Evolutionary conservation across 2,329 filamentous ascomycete species (phyloP).

Genomic region (Exophiala lecanii-corni): DNA sequence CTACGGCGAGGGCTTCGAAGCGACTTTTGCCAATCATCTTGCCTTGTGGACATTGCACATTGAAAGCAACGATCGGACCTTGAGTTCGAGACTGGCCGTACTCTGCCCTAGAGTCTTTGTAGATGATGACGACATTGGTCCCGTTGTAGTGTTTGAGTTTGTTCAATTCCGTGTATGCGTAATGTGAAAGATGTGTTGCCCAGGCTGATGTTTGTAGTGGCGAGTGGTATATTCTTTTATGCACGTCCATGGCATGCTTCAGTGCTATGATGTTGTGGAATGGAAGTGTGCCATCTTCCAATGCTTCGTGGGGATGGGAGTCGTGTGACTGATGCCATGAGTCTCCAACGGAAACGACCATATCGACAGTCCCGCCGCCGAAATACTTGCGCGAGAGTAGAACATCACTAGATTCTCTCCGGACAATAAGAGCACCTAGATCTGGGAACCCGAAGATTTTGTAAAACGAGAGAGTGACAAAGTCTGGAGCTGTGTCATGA

Average conservation of each 20-base stretch:
- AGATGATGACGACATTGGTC: conserved; percentile 48
- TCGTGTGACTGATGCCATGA: conserved; percentile 77
- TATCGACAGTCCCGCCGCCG: conserved; percentile 68
- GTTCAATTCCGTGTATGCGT: conserved; percentile 50
- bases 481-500: conserved; percentile 54
- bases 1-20: conserved; percentile 56
- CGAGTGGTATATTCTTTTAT: conserved; percentile 64
- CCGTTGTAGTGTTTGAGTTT: conserved; percentile 53
- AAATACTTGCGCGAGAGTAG: conserved; percentile 65
- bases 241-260: conserved; percentile 65
- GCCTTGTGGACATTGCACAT: conserved; percentile 51
- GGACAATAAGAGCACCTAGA: conserved; percentile 56
- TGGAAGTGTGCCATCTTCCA: conserved; percentile 72
- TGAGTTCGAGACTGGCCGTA: conserved; percentile 48
- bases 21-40: conserved; percentile 52
- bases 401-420: conserved; percentile 52
- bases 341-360: conserved; percentile 70
- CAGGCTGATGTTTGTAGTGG: conserved; percentile 67
- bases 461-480: conserved; percentile 58
- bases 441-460: conserved; percentile 66
- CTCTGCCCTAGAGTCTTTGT: conserved; percentile 52
- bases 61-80: conserved; percentile 69
- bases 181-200: conserved; percentile 58
- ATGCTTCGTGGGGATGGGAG: conserved; percentile 57
- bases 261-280: conserved; percentile 85